Conservation (phyloP, 148 eudicot species). For the Euryodendron excelsum region DNA sequence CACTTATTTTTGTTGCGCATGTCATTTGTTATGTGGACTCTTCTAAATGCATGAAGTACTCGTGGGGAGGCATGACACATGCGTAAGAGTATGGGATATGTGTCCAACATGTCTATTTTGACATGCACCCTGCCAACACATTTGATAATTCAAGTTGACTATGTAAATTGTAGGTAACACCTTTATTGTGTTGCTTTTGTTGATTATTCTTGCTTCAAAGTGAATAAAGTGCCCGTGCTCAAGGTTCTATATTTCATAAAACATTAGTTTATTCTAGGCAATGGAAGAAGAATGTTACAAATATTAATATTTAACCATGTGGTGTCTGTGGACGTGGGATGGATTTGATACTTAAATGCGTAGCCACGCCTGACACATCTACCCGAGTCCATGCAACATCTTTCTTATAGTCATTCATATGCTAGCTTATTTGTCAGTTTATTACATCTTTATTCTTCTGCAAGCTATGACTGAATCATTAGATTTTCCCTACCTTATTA, state of each 20-base stretch:
- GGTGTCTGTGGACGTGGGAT: background rate
- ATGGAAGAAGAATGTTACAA: background rate
- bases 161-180: background rate
- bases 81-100: background rate
- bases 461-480: background rate
- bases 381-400: background rate
- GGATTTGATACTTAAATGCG: background rate
- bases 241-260: background rate
- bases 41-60: background rate
- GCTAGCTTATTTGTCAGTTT: background rate
- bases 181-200: background rate
- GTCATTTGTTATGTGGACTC: background rate
- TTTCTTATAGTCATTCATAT: background rate
- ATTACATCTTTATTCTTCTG: background rate
- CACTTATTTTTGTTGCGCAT: background rate
- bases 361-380: background rate
- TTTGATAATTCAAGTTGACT: background rate
- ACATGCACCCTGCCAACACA: background rate
- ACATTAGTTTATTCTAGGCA: background rate
- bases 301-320: background rate
- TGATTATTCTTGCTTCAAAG: background rate
- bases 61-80: background rate
- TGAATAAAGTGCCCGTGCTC: background rate
- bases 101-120: background rate
- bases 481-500: background rate